phyloP scores from a whole-genome alignment of 1,284 basidiomycete species.

The Heterobasidion irregulare region DNA sequence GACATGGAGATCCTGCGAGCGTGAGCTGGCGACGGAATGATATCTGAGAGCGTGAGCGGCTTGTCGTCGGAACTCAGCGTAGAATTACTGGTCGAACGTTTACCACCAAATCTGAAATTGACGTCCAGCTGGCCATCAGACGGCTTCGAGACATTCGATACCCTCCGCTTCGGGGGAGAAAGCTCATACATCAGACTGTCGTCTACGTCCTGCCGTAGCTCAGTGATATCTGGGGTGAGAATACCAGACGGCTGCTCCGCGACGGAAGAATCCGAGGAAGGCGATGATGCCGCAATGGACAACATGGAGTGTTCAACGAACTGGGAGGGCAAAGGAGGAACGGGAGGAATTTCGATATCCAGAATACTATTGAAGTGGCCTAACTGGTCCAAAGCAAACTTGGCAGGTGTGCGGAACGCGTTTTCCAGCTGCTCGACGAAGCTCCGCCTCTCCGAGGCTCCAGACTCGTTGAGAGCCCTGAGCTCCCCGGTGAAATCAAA shows the following conservation, averaged over 20 bases:
- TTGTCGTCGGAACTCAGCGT: no score
- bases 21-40: slow-evolving; percentile 56
- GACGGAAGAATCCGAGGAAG: no score
- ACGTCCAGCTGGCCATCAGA: slow-evolving; percentile 59
- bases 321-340: slow-evolving; percentile 21
- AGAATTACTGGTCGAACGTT: slow-evolving; percentile 20
- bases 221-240: slow-evolving; percentile 10
- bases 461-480: slow-evolving; percentile 59
- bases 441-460: slow-evolving; percentile 58
- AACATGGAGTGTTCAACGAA: no score
- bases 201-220: slow-evolving; percentile 1
- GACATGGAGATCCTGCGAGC: slow-evolving; percentile 39
- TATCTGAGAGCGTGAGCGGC: slow-evolving; percentile 57
- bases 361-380: slow-evolving; percentile 10
- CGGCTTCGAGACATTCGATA: slow-evolving; percentile 25
- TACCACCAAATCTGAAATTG: slow-evolving; percentile 67
- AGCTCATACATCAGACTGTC: neutral
- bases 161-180: slow-evolving; percentile 15
- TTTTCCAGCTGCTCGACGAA: slow-evolving; percentile 79
- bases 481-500: slow-evolving; percentile 86
- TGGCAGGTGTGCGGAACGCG: slow-evolving; percentile 68
- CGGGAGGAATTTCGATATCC: slow-evolving; percentile 21
- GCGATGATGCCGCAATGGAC: neutral
- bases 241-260: neutral
- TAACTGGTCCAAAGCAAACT: slow-evolving; percentile 37